Conservation (phyloP, 73 alveolate species). For the Tetrahymena thermophila region DNA sequence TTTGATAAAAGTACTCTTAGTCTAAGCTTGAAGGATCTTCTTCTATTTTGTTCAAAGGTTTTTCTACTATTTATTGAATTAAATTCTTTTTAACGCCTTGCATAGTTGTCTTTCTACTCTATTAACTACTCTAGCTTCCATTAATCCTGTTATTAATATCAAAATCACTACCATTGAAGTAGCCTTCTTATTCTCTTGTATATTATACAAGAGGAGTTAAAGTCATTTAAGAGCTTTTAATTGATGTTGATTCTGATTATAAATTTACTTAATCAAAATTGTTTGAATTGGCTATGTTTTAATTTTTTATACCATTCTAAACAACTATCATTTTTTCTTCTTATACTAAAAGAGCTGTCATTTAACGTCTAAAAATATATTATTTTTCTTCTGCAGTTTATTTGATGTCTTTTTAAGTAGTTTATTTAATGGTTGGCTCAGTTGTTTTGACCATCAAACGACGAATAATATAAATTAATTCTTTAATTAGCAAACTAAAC, state of each 20-base stretch:
- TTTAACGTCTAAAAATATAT: not conserved
- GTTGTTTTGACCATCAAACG: not conserved
- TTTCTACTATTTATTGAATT: not conserved
- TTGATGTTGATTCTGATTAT: not conserved
- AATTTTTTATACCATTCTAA: not conserved
- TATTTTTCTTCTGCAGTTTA: not conserved
- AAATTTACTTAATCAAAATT: not conserved
- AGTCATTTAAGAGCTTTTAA: too few relatives aligned
- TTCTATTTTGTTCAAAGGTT: not conserved
- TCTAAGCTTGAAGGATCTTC: not conserved
- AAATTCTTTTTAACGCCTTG: not conserved
- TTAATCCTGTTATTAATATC: not conserved
- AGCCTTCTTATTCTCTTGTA: not conserved
- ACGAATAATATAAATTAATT: not conserved
- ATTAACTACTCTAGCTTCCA: not conserved
- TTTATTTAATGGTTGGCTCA: not conserved
- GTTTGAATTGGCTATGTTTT: not conserved
- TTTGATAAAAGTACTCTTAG: not conserved
- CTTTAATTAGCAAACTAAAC: not conserved
- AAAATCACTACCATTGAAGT: not conserved
- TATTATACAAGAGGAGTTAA: not conserved
- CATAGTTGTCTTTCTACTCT: not conserved
- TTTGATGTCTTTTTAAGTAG: not conserved
- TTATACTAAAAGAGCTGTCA: not conserved
- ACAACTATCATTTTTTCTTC: not conserved